These are phyloP conservation scores for Blastocystis sp. DNA, from an alignment of 352 stramenopile species.

Conservation along the genomic window DNA sequence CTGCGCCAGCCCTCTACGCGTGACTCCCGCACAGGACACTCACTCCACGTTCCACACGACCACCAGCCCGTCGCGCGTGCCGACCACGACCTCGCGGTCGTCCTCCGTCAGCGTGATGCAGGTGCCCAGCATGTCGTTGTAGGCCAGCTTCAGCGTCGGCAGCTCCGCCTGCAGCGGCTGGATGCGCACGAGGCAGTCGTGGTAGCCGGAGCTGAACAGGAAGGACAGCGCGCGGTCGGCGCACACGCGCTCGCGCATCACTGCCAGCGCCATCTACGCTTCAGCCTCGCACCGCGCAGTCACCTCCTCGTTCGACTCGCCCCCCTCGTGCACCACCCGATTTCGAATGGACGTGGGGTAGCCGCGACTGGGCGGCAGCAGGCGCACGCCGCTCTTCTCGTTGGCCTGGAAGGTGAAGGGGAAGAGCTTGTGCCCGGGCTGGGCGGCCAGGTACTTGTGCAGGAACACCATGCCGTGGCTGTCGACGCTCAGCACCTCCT, in stretches of 20 bases:
- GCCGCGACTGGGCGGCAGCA: not conserved
- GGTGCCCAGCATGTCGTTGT: conserved; percentile 60
- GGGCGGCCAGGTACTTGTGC: conserved; percentile 45
- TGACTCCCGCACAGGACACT: not conserved
- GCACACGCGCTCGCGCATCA: conserved; percentile 46
- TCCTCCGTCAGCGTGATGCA: conserved; percentile 69
- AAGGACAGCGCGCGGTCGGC: not conserved
- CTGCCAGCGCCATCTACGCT: conserved; percentile 21
- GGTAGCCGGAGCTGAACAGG: conserved; percentile 51
- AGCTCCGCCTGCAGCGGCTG: conserved; percentile 1
- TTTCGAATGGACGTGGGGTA: conserved; percentile 27
- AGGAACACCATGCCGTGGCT: conserved; percentile 19
- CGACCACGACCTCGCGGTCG: conserved; percentile 45
- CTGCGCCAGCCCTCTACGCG: not conserved
- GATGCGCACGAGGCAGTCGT: conserved; percentile 47
- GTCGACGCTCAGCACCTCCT: conserved; percentile 55
- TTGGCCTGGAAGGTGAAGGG: conserved; percentile 63
- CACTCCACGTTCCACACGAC: conserved; percentile 61
- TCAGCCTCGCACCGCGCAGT: not conserved
- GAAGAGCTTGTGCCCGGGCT: conserved; percentile 61
- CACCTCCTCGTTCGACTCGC: not conserved
- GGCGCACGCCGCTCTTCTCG: not conserved
- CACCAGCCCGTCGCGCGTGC: conserved; percentile 63
- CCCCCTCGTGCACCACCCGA: conserved; percentile 21
- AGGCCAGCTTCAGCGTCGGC: not conserved